Conservation (phyloP, 2,329 filamentous ascomycete genomes). For the Colletotrichum sp. region DNA sequence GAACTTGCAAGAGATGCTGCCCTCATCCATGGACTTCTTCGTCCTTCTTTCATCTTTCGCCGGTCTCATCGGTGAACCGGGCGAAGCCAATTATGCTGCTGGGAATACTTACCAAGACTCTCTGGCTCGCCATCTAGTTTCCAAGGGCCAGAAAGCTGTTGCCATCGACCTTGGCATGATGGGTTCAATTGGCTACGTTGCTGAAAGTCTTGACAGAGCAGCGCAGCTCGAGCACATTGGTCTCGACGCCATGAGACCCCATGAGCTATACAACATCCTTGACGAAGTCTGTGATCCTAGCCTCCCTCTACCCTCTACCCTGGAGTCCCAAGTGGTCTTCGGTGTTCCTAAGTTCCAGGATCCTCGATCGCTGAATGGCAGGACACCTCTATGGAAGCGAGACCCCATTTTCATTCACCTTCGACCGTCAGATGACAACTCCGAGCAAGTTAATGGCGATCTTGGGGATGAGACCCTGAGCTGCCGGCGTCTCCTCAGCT, state of each 20-base stretch:
- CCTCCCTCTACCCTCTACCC: neutral
- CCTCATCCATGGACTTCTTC: conserved; percentile 36
- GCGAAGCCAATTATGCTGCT: conserved; percentile 38
- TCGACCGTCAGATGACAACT: neutral
- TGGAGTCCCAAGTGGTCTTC: neutral
- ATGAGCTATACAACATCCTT: neutral
- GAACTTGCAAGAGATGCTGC: conserved; percentile 39
- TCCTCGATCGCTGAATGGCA: neutral
- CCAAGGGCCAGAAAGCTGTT: neutral
- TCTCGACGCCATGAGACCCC: neutral
- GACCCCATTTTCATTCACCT: neutral
- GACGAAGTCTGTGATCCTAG: neutral
- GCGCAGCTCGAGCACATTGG: neutral
- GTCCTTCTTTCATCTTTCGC: conserved; percentile 34
- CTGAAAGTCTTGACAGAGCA: neutral
- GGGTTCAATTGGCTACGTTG: neutral
- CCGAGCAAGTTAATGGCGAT: neutral
- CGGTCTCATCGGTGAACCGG: conserved; percentile 29
- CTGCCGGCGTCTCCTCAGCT: neutral
- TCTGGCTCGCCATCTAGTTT: conserved; percentile 12
- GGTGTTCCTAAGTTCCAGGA: neutral
- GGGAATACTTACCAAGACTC: conserved; percentile 33
- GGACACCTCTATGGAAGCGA: neutral
- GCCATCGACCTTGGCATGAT: conserved; percentile 14
- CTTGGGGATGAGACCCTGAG: neutral